A percentile compares a stretch with the other conserved stretches of the same genome.
These are phyloP conservation scores for Boletus semigastroideus DNA, from an alignment of 1,284 basidiomycete species.

Conservation along the genomic window DNA sequence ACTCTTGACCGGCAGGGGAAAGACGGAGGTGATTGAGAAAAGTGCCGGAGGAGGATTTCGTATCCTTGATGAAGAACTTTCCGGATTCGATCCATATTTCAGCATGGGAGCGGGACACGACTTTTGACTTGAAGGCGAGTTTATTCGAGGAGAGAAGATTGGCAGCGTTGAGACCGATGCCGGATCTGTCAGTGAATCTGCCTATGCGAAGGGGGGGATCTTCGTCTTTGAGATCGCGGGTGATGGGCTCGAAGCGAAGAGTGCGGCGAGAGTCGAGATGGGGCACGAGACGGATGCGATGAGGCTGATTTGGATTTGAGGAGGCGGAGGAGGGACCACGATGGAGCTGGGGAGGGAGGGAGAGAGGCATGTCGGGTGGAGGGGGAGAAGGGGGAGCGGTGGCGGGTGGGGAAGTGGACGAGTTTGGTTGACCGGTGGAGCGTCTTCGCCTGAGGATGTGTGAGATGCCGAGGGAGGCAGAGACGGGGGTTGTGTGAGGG, in stretches of 20 bases:
- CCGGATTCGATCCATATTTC: slow-evolving; percentile 60
- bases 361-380: slow-evolving; percentile 21
- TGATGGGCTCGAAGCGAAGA: slow-evolving; percentile 91
- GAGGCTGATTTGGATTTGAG: slow-evolving; percentile 24
- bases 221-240: slow-evolving; percentile 74
- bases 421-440: slow-evolving; percentile 43
- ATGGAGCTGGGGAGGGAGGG: slow-evolving; percentile 25
- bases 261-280: slow-evolving; percentile 90
- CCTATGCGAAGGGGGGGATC: slow-evolving; percentile 82
- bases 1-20: slow-evolving; percentile 81
- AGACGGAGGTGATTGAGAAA: slow-evolving; percentile 96
- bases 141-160: slow-evolving; percentile 77
- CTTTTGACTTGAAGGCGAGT: slow-evolving; percentile 83
- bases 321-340: slow-evolving; percentile 27
- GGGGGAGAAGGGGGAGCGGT: slow-evolving; percentile 17
- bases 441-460: slow-evolving; percentile 52
- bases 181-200: slow-evolving; percentile 86
- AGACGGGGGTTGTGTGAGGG: slow-evolving; percentile 21
- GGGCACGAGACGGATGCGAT: slow-evolving; percentile 86
- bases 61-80: slow-evolving; percentile 89
- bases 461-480: slow-evolving; percentile 37
- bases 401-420: slow-evolving; percentile 14
- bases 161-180: slow-evolving; percentile 63
- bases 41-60: slow-evolving; percentile 88
- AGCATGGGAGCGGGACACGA: slow-evolving; percentile 9